Conservation (phyloP, 2,329 filamentous ascomycete species). For the Colletotrichum navitas region DNA sequence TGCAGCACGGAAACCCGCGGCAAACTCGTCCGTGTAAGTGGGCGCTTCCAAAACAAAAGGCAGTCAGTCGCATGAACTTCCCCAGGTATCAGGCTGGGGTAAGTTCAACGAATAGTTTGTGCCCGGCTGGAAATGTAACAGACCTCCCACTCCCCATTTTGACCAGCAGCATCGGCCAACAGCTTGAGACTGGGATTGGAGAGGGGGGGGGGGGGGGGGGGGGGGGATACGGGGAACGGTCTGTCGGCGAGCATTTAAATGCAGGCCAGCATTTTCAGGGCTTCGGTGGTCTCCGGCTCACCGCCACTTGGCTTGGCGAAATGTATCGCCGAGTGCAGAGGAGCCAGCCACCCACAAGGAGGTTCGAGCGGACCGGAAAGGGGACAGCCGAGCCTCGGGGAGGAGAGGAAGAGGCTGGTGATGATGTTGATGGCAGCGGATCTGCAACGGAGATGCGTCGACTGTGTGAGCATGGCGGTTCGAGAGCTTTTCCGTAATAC, state of each 20-base stretch:
- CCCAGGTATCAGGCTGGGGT: constrained; percentile 13
- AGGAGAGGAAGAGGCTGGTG: background rate
- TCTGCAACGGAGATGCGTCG: constrained; percentile 14
- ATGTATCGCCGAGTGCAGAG: constrained; percentile 13
- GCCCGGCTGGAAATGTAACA: constrained; percentile 21
- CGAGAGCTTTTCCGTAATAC: constrained; percentile 7
- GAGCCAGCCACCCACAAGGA: constrained; percentile 9
- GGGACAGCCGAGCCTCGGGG: background rate
- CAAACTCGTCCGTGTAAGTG: background rate
- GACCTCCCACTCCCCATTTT: constrained; percentile 22
- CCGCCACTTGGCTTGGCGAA: constrained; percentile 41
- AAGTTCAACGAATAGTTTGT: constrained; percentile 9
- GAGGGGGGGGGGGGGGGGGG: too few relatives aligned
- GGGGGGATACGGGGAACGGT: constrained; percentile 6
- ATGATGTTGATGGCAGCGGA: constrained; percentile 9
- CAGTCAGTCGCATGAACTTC: constrained; percentile 31
- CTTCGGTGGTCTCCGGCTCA: constrained; percentile 31
- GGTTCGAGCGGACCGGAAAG: constrained; percentile 20
- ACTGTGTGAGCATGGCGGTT: constrained; percentile 8
- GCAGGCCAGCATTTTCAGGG: constrained; percentile 29
- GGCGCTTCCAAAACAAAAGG: constrained; percentile 34
- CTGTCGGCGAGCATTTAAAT: constrained; percentile 6
- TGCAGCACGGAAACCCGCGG: constrained; percentile 19
- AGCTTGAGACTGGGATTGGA: constrained; percentile 24
- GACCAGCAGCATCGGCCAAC: constrained; percentile 4